Percentiles rank a stretch among this genome's conserved stretches.
Evolutionary conservation across 257 asterid species (phyloP).

Genomic region (Plectranthus barbatus): DNA sequence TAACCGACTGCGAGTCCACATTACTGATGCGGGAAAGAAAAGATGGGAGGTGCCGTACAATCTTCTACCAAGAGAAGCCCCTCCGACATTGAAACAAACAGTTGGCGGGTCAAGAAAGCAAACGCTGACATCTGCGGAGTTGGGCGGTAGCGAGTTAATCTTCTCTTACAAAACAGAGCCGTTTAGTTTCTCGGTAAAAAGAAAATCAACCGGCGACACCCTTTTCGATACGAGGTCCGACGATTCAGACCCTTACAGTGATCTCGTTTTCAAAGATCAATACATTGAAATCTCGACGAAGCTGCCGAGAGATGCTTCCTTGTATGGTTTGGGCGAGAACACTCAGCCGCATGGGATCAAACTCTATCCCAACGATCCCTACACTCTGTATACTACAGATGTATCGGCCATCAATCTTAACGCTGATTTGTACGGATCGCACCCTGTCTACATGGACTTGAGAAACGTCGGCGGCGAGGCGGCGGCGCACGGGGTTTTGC

Average conservation of each 20-base stretch:
- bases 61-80: conserved; percentile 47
- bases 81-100: conserved; percentile 33
- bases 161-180: conserved; percentile 61
- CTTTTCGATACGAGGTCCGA: conserved; percentile 49
- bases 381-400: conserved; percentile 62
- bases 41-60: conserved; percentile 86
- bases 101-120: conserved; percentile 19
- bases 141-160: conserved; percentile 38
- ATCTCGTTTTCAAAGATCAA: conserved; percentile 71
- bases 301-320: conserved; percentile 55
- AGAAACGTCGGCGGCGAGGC: conserved; percentile 45
- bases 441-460: conserved; percentile 78
- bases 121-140: conserved; percentile 20
- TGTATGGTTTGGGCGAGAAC: conserved; percentile 78
- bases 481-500: conserved; percentile 60
- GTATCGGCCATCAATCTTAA: conserved; percentile 66
- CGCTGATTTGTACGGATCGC: conserved; percentile 71
- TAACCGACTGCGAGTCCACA: conserved; percentile 55
- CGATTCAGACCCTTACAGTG: conserved; percentile 38
- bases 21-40: conserved; percentile 62
- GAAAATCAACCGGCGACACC: conserved; percentile 62
- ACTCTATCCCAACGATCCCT: conserved; percentile 56
- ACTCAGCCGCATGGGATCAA: conserved; percentile 73
- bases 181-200: conserved; percentile 46
- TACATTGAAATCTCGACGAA: conserved; percentile 73